Conservation (phyloP, 2,329 filamentous ascomycete genomes). For the Bipolaris cookei region DNA sequence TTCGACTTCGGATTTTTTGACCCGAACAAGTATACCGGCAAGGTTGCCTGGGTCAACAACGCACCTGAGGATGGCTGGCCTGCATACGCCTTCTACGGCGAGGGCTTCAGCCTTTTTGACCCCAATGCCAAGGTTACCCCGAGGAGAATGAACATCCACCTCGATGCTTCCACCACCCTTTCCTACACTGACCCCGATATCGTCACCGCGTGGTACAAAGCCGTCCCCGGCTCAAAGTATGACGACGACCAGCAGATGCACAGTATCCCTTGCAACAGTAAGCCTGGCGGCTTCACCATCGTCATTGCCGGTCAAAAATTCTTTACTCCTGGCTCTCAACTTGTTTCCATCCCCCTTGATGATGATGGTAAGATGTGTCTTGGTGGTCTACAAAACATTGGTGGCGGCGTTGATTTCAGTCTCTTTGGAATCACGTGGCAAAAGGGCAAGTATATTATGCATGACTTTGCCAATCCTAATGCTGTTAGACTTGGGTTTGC, state of each 20-base stretch:
- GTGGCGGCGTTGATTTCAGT: conserved; percentile 1
- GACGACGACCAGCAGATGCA: not conserved
- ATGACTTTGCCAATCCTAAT: not conserved
- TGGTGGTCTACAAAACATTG: not conserved
- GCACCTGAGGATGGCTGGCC: not conserved
- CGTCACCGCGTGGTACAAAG: not conserved
- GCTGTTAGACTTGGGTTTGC: not conserved
- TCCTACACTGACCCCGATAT: not conserved
- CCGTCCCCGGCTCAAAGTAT: not conserved
- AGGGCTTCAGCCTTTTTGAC: not conserved
- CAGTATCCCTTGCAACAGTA: not conserved
- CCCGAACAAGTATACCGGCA: not conserved
- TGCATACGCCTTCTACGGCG: not conserved
- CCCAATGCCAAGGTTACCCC: not conserved
- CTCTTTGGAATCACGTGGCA: not conserved
- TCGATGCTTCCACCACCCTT: not conserved
- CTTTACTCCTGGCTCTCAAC: not conserved
- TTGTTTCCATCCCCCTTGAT: not conserved
- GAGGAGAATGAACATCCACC: not conserved
- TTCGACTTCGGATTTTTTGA: conserved; percentile 2
- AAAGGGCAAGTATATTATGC: not conserved
- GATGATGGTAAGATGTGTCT: not conserved
- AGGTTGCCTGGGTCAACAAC: not conserved
- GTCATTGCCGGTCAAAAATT: not conserved
- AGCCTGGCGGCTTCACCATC: not conserved